Evolutionary conservation across 176 grass and related monocot species (phyloP).

Genomic region (Themeda triandra): DNA sequence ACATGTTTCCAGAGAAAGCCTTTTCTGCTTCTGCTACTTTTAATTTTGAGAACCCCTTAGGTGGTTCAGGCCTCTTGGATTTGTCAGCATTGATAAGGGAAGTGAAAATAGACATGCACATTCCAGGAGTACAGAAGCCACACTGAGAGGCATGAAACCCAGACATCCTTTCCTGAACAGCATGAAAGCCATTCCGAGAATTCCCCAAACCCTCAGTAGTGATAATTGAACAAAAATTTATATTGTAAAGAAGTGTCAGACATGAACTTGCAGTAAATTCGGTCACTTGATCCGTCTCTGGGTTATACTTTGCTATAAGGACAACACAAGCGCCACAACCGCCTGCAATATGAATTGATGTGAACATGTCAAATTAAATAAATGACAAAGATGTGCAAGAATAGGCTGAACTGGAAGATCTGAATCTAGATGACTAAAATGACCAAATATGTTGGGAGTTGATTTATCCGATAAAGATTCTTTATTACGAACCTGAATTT

Average conservation of each 20-base stretch:
- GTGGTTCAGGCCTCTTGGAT: constrained; percentile 51
- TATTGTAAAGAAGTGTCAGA: constrained; percentile 50
- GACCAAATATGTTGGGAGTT: background rate
- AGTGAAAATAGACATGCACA: constrained; percentile 89
- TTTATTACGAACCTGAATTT: background rate
- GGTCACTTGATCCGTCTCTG: constrained; percentile 45
- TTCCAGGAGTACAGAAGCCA: constrained; percentile 85
- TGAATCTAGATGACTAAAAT: background rate
- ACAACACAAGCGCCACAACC: constrained; percentile 79
- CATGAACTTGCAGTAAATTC: constrained; percentile 61
- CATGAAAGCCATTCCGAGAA: constrained; percentile 61
- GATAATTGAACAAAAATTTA: constrained; percentile 60
- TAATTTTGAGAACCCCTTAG: constrained; percentile 64
- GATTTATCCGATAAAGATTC: background rate
- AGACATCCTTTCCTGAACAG: constrained; percentile 69
- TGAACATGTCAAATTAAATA: background rate
- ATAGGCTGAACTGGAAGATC: background rate
- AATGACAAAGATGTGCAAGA: background rate
- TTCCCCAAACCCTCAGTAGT: constrained; percentile 74
- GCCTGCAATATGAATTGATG: constrained; percentile 28
- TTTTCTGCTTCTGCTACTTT: constrained; percentile 56
- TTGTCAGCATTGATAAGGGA: constrained; percentile 77
- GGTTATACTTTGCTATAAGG: constrained; percentile 62
- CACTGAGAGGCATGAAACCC: constrained; percentile 87
- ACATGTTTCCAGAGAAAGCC: constrained; percentile 74